A percentile compares a stretch with the other conserved stretches of the same genome.
phyloP scores from a whole-genome alignment of 225 moss, liverwort and hornwort genomes.

The Marchantia paleacea region DNA sequence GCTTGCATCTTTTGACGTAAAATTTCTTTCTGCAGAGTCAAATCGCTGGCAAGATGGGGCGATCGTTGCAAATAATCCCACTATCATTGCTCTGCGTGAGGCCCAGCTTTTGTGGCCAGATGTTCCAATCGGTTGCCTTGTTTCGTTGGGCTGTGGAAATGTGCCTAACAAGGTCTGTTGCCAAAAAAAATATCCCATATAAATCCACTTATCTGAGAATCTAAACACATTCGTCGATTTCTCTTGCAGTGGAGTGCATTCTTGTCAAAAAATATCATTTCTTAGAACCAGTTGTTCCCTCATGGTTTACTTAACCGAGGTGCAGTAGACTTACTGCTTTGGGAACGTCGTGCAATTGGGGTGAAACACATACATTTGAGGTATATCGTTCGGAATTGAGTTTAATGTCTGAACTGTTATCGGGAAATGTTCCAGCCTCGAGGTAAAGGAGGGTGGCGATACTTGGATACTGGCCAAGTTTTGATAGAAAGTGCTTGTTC shows the following conservation, averaged over 20 bases:
- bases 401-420: not conserved
- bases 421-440: constrained; percentile 58
- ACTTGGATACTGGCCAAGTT: constrained; percentile 98
- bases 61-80: constrained; percentile 97
- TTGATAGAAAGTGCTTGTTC: constrained; percentile 99
- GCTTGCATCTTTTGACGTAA: not conserved
- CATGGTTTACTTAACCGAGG: not conserved
- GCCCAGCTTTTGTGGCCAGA: constrained; percentile 99
- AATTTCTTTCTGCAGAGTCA: constrained; percentile 49
- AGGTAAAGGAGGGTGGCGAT: constrained; percentile 99
- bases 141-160: constrained; percentile 94
- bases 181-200: not conserved
- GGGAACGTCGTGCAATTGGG: not conserved
- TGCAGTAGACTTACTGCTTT: not conserved
- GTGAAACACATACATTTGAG: not conserved
- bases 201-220: not conserved
- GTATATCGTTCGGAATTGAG: not conserved
- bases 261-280: not conserved
- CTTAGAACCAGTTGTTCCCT: not conserved
- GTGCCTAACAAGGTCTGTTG: constrained; percentile 73
- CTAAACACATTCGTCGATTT: not conserved
- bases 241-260: not conserved
- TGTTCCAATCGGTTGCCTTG: constrained; percentile 75
- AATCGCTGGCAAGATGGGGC: constrained; percentile 99
- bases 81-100: constrained; percentile 94